phyloP scores from a whole-genome alignment of 345 rosid genomes.

The Murraya koenigii region DNA sequence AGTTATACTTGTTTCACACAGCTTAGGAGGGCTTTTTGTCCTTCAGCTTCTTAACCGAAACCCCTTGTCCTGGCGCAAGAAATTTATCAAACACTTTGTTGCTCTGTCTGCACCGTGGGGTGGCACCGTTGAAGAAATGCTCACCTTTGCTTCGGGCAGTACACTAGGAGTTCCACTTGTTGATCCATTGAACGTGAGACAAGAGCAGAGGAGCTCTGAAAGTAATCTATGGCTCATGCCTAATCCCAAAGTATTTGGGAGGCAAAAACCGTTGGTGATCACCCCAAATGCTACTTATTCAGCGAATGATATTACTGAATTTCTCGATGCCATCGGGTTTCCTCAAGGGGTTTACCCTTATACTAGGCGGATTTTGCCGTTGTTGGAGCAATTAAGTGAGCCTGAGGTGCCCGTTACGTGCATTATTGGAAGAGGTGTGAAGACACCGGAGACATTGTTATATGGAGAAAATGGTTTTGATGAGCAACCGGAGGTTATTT shows the following conservation, averaged over 20 bases:
- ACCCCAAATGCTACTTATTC: conserved; percentile 51
- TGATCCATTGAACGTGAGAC: conserved; percentile 69
- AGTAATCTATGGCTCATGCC: conserved; percentile 92
- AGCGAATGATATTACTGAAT: conserved; percentile 40
- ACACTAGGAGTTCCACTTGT: conserved; percentile 77
- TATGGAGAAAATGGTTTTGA: conserved; percentile 55
- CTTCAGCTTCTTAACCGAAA: conserved; percentile 66
- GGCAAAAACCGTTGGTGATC: conserved; percentile 40
- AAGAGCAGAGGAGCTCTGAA: conserved; percentile 71
- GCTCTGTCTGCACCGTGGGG: conserved; percentile 89
- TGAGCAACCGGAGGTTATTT: conserved; percentile 50
- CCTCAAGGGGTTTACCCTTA: conserved; percentile 59
- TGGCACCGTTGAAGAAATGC: conserved; percentile 59
- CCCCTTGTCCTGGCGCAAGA: conserved; percentile 58
- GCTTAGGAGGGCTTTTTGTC: conserved; percentile 80
- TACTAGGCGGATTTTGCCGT: conserved; percentile 51
- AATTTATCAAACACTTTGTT: conserved; percentile 63
- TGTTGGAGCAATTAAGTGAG: conserved; percentile 28
- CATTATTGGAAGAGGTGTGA: conserved; percentile 54
- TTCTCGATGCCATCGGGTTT: conserved; percentile 65
- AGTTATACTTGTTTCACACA: conserved; percentile 71
- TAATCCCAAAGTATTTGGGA: conserved; percentile 42
- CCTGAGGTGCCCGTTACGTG: conserved; percentile 71
- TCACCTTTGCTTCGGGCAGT: conserved; percentile 67
- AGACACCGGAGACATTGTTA: conserved; percentile 57